Base-by-base conservation (phyloP, 2,329 filamentous ascomycete species). In the Alternaria arbusti region DNA sequence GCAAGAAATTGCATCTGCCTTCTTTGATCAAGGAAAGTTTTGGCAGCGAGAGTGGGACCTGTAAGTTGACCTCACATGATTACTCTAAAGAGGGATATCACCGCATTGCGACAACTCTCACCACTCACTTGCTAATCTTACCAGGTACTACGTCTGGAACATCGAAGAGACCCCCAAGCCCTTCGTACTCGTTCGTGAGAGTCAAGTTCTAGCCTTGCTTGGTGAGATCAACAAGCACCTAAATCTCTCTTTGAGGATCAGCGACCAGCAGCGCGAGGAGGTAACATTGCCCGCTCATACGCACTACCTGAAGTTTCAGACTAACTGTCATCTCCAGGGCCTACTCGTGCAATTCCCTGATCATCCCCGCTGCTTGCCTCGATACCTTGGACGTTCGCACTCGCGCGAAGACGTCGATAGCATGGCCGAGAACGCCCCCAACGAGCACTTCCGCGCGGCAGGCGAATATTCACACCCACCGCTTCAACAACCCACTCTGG, bases 41-140 rank as follows among this genome's bases (percentile, higher is more conserved):
- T 87, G 86, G 70, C 79, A 82, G 3, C 85, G 88, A 62, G 74
- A 82, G 11, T 97, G 94, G 94, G 89, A 95, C 66, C 82, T 97
- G 92, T 96, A 84, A 85, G 90, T 84, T 32, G n/a, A 77, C 71
- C 26, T 74, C 74, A 62, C 74, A 72, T 55, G 12, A 36, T 23
- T 13, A 25, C 17, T 9, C 8, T 47, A 22, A 25, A 20, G 17
- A 25, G 12, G 17, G 2, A n/a, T 25, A 25, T 36, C 5, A 61
- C 15, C 2, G 11, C 26, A 40, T 46, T 10, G 26, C 40, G 30
- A 63, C 65, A 52, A 69, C 57, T 15, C 15, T 20, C 17, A 44
- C 12, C 36, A 9, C 0, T 23, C 28, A 25, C 23, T 10, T 15
- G 12, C 20, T 52, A 52, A 52, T 1, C 30, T 28, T 45, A 20